Conservation (phyloP, 805 yeast species). For the Nakazawaea anatomiae region DNA sequence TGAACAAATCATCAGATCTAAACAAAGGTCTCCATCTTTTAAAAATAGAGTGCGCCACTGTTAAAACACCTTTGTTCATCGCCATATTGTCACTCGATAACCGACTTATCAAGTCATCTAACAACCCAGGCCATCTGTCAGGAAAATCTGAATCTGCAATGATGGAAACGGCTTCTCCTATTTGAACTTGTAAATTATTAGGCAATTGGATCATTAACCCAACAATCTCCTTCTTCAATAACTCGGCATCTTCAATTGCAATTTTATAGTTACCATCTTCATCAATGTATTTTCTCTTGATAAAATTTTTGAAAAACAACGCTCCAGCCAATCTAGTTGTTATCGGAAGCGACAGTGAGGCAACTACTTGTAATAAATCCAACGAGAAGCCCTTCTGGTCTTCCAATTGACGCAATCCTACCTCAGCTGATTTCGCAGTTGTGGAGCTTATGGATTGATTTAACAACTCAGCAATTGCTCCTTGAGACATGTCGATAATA, state of each 20-base stretch:
- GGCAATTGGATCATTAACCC: slow-evolving; percentile 84
- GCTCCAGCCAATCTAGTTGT: slow-evolving; percentile 83
- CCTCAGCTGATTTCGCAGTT: slow-evolving; percentile 64
- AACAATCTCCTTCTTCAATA: slow-evolving; percentile 72
- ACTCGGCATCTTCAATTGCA: slow-evolving; percentile 50
- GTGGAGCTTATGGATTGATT: slow-evolving; percentile 62
- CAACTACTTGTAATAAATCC: slow-evolving; percentile 70
- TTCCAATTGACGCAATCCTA: slow-evolving; percentile 57
- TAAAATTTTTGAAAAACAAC: slow-evolving; percentile 80
- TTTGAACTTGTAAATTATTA: slow-evolving; percentile 76
- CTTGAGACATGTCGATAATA: slow-evolving; percentile 5
- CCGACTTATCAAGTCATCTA: slow-evolving; percentile 66
- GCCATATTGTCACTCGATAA: slow-evolving; percentile 62
- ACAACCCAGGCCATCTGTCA: slow-evolving; percentile 72
- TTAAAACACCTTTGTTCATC: slow-evolving; percentile 77
- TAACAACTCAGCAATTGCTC: slow-evolving; percentile 46
- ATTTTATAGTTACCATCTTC: slow-evolving; percentile 78
- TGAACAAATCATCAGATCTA: slow-evolving; percentile 82
- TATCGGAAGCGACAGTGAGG: slow-evolving; percentile 45
- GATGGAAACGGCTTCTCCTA: slow-evolving; percentile 87
- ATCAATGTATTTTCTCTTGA: slow-evolving; percentile 83
- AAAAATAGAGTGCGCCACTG: slow-evolving; percentile 93
- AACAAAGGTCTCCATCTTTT: slow-evolving; percentile 95
- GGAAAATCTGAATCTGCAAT: slow-evolving; percentile 98
- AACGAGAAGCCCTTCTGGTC: slow-evolving; percentile 67